Conservation (phyloP, 805 yeast genomes). For the Candida chauliodis region DNA sequence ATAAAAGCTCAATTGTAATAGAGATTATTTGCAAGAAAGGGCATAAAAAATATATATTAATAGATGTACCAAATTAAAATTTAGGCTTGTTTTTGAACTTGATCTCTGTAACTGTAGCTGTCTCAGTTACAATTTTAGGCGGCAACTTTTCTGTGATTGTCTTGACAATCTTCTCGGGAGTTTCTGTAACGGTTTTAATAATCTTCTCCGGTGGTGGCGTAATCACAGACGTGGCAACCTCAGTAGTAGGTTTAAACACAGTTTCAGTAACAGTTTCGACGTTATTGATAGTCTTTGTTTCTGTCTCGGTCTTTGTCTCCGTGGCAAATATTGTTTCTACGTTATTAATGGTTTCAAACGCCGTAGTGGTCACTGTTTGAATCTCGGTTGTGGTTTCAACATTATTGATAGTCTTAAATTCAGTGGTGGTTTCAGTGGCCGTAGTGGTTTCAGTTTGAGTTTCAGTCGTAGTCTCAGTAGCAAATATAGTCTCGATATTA, state of each 20-base stretch:
- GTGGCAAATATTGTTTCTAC: not conserved
- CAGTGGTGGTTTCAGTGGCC: not conserved
- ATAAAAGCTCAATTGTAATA: constrained; percentile 10
- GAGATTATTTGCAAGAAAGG: not conserved
- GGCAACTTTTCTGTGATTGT: not conserved
- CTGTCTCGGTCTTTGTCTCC: not conserved
- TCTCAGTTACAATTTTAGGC: not conserved
- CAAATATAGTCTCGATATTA: not conserved
- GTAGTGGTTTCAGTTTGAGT: not conserved
- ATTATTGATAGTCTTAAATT: not conserved
- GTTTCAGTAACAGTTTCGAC: not conserved
- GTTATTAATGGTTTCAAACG: not conserved
- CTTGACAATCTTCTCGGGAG: not conserved
- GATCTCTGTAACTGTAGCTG: not conserved
- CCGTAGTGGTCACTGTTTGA: not conserved
- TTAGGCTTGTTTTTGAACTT: not conserved
- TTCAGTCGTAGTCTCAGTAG: not conserved
- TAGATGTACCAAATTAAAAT: too few relatives aligned
- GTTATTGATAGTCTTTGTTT: not conserved
- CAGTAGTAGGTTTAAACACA: not conserved
- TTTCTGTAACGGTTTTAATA: not conserved
- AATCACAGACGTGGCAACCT: not conserved
- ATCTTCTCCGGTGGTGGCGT: not conserved
- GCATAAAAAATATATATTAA: constrained; percentile 2
- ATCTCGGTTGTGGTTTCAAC: not conserved